Percentiles rank a stretch among this genome's conserved stretches.
These are phyloP conservation scores for Dionaea muscipula DNA, from an alignment of 179 eudicot species.

Conservation along the genomic window DNA sequence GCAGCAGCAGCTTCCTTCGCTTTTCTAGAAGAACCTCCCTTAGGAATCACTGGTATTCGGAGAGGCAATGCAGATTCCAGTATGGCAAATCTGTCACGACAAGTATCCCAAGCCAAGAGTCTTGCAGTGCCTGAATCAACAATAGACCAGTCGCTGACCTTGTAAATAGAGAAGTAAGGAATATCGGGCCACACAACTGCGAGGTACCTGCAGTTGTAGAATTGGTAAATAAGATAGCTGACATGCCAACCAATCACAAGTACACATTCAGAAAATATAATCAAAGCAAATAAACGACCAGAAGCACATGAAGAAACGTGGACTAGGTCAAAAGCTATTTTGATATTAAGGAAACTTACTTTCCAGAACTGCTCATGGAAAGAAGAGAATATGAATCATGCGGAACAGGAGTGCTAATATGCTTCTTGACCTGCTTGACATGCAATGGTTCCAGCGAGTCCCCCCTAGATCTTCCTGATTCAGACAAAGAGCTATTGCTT, in stretches of 20 bases:
- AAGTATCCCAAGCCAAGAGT: conserved; percentile 94
- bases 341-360: conserved; percentile 43
- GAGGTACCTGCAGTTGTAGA: conserved; percentile 54
- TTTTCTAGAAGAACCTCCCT: conserved; percentile 80
- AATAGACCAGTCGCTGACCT: conserved; percentile 91
- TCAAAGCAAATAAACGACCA: too few species aligned
- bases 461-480: conserved; percentile 57
- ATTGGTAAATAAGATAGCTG: background rate
- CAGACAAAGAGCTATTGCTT: conserved; percentile 60
- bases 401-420: conserved; percentile 82
- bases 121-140: conserved; percentile 96
- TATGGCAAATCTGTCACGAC: conserved; percentile 83
- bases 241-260: background rate
- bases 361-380: conserved; percentile 90
- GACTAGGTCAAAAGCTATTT: background rate
- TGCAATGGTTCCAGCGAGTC: conserved; percentile 65
- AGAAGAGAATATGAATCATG: conserved; percentile 87
- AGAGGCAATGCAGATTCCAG: conserved; percentile 72
- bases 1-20: conserved; percentile 98
- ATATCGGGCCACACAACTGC: conserved; percentile 96
- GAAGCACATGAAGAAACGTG: background rate
- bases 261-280: too few species aligned
- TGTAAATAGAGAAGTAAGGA: conserved; percentile 83
- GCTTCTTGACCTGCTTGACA: conserved; percentile 85
- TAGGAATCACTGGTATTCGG: conserved; percentile 65